A percentile compares a stretch with the other conserved stretches of the same genome.
These are phyloP conservation scores for Suhomyces coccinellae DNA, from an alignment of 1,139 yeast species.

Conservation along the genomic window DNA sequence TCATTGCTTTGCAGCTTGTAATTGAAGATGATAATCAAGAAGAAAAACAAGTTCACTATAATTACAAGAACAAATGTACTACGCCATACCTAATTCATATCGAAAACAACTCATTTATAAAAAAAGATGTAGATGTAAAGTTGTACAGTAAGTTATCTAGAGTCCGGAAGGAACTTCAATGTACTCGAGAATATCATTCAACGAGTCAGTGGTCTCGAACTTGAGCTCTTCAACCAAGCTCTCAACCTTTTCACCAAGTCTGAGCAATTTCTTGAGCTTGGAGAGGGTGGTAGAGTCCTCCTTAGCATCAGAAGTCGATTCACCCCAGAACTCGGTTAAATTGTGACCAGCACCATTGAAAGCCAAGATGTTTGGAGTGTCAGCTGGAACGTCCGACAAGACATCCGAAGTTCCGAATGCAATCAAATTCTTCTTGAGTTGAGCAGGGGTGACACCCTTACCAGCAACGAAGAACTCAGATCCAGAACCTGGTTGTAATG, in stretches of 20 bases:
- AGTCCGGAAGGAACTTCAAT: neutral
- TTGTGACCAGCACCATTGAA: constrained; percentile 93
- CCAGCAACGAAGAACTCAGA: constrained; percentile 65
- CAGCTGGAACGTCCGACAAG: constrained; percentile 71
- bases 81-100: no score
- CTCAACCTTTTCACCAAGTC: constrained; percentile 21
- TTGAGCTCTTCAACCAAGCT: constrained; percentile 23
- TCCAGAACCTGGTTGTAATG: constrained; percentile 83
- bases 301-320: constrained; percentile 4
- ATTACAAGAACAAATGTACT: no score
- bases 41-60: no score
- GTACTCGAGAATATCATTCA: constrained; percentile 22
- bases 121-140: neutral
- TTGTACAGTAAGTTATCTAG: neutral
- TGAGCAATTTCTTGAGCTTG: constrained; percentile 1
- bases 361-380: constrained; percentile 85
- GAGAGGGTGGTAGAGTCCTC: neutral
- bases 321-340: constrained; percentile 69
- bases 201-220: constrained; percentile 22
- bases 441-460: constrained; percentile 73
- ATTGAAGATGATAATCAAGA: no score
- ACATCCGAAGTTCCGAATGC: constrained; percentile 73
- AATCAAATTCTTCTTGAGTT: constrained; percentile 84
- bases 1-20: neutral
- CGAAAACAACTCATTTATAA: neutral